Percentiles rank a stretch among this genome's conserved stretches.
phyloP scores from a whole-genome alignment of 208 protist species.

The Acanthamoeba triangularis region DNA sequence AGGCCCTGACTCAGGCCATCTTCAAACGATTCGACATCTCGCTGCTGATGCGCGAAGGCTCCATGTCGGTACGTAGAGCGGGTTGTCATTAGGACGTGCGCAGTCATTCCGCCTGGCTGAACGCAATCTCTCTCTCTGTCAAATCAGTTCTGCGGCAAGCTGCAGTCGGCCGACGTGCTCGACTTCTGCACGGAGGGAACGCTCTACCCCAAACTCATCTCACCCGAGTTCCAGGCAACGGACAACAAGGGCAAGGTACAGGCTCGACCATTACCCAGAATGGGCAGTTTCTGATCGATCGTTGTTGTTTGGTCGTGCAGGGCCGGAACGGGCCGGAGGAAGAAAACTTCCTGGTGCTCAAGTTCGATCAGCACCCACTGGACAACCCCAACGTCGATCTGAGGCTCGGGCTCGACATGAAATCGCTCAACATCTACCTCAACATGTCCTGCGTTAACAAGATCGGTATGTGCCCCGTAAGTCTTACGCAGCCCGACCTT shows the following conservation, averaged over 20 bases:
- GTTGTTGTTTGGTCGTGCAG: background rate
- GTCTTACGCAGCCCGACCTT: background rate
- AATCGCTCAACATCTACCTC: constrained; percentile 60
- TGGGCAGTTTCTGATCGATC: too few relatives aligned
- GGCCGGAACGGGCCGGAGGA: background rate
- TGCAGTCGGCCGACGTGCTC: constrained; percentile 61
- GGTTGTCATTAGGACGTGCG: background rate
- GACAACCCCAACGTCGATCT: constrained; percentile 53
- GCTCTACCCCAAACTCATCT: constrained; percentile 40
- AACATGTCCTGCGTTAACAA: constrained; percentile 69
- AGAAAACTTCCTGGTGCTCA: constrained; percentile 36
- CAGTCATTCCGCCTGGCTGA: too few relatives aligned
- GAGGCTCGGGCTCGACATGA: constrained; percentile 56
- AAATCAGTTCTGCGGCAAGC: constrained; percentile 58
- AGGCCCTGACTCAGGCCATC: constrained; percentile 31
- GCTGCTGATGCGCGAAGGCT: constrained; percentile 35
- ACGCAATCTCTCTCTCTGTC: background rate
- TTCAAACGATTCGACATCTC: constrained; percentile 50
- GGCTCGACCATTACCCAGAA: background rate
- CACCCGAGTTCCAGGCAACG: background rate
- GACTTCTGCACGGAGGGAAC: constrained; percentile 73
- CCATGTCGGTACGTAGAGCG: constrained; percentile 34
- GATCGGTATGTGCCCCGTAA: background rate
- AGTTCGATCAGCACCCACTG: constrained; percentile 37
- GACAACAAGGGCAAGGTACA: constrained; percentile 25